These are phyloP conservation scores for Elaeis guineensis DNA, from an alignment of 176 grass and related monocot species.

Conservation along the genomic window DNA sequence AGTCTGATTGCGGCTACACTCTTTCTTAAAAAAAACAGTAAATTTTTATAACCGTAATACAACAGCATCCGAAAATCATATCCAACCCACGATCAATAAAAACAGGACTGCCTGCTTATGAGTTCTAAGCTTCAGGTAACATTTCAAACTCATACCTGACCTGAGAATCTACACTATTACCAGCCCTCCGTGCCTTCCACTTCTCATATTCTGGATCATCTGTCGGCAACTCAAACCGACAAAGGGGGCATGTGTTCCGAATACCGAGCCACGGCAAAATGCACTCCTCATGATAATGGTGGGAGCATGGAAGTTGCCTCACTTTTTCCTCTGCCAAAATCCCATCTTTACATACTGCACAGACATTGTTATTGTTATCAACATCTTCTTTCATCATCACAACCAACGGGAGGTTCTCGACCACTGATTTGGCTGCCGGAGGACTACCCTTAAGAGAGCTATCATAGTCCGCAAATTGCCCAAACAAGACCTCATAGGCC, in stretches of 20 bases:
- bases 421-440: constrained; percentile 40
- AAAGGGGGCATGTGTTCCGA: constrained; percentile 80
- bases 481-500: constrained; percentile 53
- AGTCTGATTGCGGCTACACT: no score
- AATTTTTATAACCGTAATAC: no score
- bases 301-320: constrained; percentile 56
- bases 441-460: constrained; percentile 37
- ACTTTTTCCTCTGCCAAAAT: constrained; percentile 39
- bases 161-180: background rate
- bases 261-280: constrained; percentile 81
- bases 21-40: no score
- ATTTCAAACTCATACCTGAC: no score
- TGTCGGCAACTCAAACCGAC: constrained; percentile 68
- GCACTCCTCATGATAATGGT: constrained; percentile 67
- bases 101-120: no score
- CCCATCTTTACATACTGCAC: constrained; percentile 81
- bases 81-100: no score
- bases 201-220: constrained; percentile 69
- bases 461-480: constrained; percentile 46
- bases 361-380: constrained; percentile 24
- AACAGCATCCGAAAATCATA: no score
- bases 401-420: constrained; percentile 63
- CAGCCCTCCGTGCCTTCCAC: constrained; percentile 29
- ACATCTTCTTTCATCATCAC: constrained; percentile 27
- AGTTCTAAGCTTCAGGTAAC: no score